Evolutionary conservation across 352 stramenopile genomes (phyloP).

Genomic region (Phytophthora cryptogea): DNA sequence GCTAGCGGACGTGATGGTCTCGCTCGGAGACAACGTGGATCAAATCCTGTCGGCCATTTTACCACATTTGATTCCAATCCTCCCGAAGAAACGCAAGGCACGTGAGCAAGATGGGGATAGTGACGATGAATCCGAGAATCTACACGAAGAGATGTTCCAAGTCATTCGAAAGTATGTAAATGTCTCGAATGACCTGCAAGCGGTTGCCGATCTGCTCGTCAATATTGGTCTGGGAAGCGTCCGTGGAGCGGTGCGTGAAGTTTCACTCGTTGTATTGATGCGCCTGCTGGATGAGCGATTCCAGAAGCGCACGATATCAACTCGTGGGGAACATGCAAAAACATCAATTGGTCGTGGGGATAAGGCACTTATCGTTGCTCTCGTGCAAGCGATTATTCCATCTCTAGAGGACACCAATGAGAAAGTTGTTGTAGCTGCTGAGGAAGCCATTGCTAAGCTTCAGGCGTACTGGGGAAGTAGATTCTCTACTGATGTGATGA

Average conservation of each 20-base stretch:
- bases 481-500: constrained; percentile 46
- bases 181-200: constrained; percentile 63
- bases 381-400: constrained; percentile 66
- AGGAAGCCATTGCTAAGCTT: constrained; percentile 70
- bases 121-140: constrained; percentile 14
- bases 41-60: constrained; percentile 74
- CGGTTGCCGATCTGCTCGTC: constrained; percentile 60
- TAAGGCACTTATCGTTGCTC: constrained; percentile 51
- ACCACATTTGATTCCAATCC: constrained; percentile 58
- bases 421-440: constrained; percentile 59
- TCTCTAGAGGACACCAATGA: constrained; percentile 63
- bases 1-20: constrained; percentile 68
- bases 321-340: constrained; percentile 17
- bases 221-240: constrained; percentile 59
- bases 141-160: constrained; percentile 63
- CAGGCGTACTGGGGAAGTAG: constrained; percentile 54
- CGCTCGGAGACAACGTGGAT: constrained; percentile 64
- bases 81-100: constrained; percentile 32
- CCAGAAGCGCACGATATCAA: constrained; percentile 13
- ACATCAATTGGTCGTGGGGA: constrained; percentile 44
- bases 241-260: constrained; percentile 48
- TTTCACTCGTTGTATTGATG: constrained; percentile 50
- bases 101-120: constrained; percentile 18
- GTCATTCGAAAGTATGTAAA: constrained; percentile 71
- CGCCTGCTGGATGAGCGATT: constrained; percentile 65